phyloP scores from a whole-genome alignment of 1,139 yeast genomes.

The Yamadazyma diddensiae region DNA sequence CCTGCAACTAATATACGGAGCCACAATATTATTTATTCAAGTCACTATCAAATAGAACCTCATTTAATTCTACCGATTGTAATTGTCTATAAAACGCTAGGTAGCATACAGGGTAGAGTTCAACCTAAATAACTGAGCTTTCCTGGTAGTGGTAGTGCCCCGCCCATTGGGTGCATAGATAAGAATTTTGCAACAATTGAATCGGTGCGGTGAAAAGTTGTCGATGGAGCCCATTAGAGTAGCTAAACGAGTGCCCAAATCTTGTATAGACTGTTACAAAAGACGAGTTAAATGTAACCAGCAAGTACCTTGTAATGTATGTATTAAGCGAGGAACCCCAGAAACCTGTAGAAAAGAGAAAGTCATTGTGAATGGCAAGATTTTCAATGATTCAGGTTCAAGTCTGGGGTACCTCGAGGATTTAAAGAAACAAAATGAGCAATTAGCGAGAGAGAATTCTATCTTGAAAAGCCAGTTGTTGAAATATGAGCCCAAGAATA shows the following conservation, averaged over 20 bases:
- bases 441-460: not conserved
- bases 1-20: too few relatives aligned
- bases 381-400: slow-evolving; percentile 6
- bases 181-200: too few relatives aligned
- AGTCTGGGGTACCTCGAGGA: slow-evolving; percentile 1
- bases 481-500: not conserved
- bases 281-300: slow-evolving; percentile 29
- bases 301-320: slow-evolving; percentile 28
- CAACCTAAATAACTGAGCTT: too few relatives aligned
- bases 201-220: too few relatives aligned
- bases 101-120: too few relatives aligned
- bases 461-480: not conserved
- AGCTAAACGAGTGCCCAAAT: slow-evolving; percentile 19
- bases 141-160: too few relatives aligned
- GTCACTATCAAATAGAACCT: too few relatives aligned
- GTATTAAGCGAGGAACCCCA: slow-evolving; percentile 21
- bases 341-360: slow-evolving; percentile 10
- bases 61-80: too few relatives aligned
- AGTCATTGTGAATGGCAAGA: slow-evolving; percentile 13
- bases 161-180: too few relatives aligned
- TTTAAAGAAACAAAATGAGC: slow-evolving; percentile 3
- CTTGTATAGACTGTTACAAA: slow-evolving; percentile 24
- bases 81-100: not conserved
- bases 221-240: slow-evolving; percentile 5
- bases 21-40: too few relatives aligned